A percentile compares a stretch with the other conserved stretches of the same genome.
Evolutionary conservation across 495 filamentous ascomycete genomes (phyloP).

Genomic region (Aspergillus bridgeri): DNA sequence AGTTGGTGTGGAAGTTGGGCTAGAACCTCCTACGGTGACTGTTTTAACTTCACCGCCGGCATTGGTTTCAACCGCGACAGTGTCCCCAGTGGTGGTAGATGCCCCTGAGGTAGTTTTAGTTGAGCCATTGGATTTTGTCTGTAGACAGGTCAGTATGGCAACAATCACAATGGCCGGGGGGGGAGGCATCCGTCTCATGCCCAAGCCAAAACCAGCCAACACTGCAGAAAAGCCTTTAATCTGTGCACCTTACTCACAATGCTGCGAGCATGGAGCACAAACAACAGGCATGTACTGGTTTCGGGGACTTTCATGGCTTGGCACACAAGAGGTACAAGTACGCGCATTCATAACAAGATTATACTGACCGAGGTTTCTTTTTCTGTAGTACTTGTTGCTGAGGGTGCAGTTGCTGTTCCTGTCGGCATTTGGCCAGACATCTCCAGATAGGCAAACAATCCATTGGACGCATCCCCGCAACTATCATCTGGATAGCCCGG

Average conservation of each 20-base stretch:
- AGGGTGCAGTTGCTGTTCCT: slow-evolving; percentile 32
- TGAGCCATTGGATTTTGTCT: slow-evolving; percentile 10
- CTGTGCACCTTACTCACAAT: neutral
- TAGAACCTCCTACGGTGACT: slow-evolving; percentile 46
- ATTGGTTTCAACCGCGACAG: slow-evolving; percentile 41
- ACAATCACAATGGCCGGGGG: neutral
- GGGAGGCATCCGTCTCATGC: neutral
- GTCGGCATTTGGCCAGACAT: slow-evolving; percentile 26
- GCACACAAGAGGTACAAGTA: neutral
- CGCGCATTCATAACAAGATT: neutral
- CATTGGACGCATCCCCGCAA: slow-evolving; percentile 55
- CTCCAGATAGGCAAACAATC: slow-evolving; percentile 58
- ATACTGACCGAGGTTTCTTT: slow-evolving; percentile 5
- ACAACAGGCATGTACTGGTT: neutral
- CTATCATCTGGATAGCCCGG: slow-evolving; percentile 64
- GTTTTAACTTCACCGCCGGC: slow-evolving; percentile 47
- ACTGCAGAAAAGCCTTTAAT: neutral
- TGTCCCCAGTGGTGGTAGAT: slow-evolving; percentile 33
- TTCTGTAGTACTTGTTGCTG: slow-evolving; percentile 24
- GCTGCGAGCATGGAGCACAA: neutral
- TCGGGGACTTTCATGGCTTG: neutral
- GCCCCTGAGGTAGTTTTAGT: slow-evolving; percentile 20
- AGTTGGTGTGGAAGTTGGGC: slow-evolving; percentile 24
- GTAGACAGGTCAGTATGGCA: slow-evolving; percentile 3
- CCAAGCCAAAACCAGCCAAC: neutral